These are phyloP conservation scores for Medicago arabica DNA, from an alignment of 306 rosid species.

Conservation along the genomic window DNA sequence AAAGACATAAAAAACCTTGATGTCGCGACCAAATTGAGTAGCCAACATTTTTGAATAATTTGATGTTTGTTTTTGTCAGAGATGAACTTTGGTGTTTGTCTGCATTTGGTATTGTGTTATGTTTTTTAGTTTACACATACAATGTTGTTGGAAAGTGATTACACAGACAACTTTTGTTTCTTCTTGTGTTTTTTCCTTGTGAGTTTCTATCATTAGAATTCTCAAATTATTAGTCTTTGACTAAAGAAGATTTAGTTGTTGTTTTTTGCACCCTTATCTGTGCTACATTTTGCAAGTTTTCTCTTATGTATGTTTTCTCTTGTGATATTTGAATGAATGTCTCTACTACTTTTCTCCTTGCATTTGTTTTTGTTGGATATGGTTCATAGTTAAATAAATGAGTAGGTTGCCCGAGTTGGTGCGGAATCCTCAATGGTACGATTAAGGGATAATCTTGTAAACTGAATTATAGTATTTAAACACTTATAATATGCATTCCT, in stretches of 20 bases:
- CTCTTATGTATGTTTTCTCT: no score
- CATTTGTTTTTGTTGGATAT: background rate
- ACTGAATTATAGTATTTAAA: no score
- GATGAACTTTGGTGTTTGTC: slow-evolving; percentile 38
- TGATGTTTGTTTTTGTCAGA: slow-evolving; percentile 15
- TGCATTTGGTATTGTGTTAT: slow-evolving; percentile 5
- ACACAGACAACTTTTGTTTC: slow-evolving; percentile 26
- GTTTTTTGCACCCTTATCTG: background rate
- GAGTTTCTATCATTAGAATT: background rate
- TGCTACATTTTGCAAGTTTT: slow-evolving; percentile 24
- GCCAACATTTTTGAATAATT: background rate
- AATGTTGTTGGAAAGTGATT: slow-evolving; percentile 3
- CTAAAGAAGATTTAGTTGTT: slow-evolving; percentile 22
- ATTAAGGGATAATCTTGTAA: no score
- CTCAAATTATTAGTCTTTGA: background rate
- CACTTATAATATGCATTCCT: background rate
- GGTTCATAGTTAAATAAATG: background rate
- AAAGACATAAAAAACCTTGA: background rate
- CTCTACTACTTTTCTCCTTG: no score
- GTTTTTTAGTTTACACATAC: background rate
- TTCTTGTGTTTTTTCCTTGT: background rate
- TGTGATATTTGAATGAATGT: no score
- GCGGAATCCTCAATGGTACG: no score
- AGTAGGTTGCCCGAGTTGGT: no score
- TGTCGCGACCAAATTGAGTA: background rate